Base-by-base conservation (phyloP, 208 protist genomes). In the Novymonas esmeraldas region DNA sequence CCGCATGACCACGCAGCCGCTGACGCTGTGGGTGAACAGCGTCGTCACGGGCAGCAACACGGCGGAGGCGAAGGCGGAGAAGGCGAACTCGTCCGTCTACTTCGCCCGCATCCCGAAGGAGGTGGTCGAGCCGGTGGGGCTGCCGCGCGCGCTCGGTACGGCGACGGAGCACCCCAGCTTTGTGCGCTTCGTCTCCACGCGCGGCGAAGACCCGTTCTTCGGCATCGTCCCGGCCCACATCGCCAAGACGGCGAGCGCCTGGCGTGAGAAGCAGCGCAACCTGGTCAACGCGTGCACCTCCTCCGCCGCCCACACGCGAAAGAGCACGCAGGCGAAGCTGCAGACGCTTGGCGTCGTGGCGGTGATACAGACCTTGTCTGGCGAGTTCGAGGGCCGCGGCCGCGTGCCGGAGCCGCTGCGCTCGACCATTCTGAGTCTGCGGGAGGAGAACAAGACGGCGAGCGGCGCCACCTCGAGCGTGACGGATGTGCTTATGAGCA, bases 161-260 rank as follows among this genome's bases (percentile, higher is more conserved):
- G 64, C 86, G 3, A 90, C 78, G 1, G 72, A 73, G 54, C 81
- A 85, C 64, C 11, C 54, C 7, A 78, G 77, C 64, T 84, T 95
- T 50, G 73, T 84, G 18, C 57, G 60, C 38, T 84, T 87, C 42
- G 73, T 82, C 36, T 90, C 82, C 31, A 85, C 77, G 49, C 78
- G 85, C 14, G 88, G 72, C 41, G 72, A 76, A 13, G 91, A 96
- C 64, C 88, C 91, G 2, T 96, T 96, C 57, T 94, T 96, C 63
- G 91, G 91, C 49, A 94, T 96, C 64, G 57, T 94, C 48, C 87
- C 88, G 1, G 75, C 82, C 4, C 85, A 96, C 71, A 87, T 93
- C 65, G 86, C 84, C 14, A 61, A 67, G 16, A 68, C 64, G 26
- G 85, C 71, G 14, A 61, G 62, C 7, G 49, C 60, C 26, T 94